A percentile compares a stretch with the other conserved stretches of the same genome.
These are phyloP conservation scores for Alternaria metachromatica DNA, from an alignment of 2,329 filamentous ascomycete species.

Conservation along the genomic window DNA sequence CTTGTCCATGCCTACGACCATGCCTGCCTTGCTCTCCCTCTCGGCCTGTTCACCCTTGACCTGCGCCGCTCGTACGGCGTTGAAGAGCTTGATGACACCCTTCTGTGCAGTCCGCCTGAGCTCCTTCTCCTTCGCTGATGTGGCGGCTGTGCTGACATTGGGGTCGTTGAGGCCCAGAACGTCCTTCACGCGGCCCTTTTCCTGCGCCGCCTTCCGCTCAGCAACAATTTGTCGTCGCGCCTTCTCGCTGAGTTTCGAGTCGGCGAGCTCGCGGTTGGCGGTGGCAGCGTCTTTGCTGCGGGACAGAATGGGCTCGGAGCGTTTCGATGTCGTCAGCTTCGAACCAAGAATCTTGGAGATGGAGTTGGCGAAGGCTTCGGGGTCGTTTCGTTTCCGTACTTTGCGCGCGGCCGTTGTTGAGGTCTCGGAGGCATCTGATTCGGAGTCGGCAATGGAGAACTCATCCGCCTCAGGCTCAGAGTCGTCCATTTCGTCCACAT, in stretches of 20 bases:
- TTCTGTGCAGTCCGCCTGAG: constrained; percentile 88
- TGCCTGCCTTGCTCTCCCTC: constrained; percentile 70
- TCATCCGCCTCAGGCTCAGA: constrained; percentile 47
- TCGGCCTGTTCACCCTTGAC: constrained; percentile 84
- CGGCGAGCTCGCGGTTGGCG: constrained; percentile 73
- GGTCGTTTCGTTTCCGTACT: constrained; percentile 89
- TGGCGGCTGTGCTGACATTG: constrained; percentile 56
- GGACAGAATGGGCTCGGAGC: constrained; percentile 88
- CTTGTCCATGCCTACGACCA: constrained; percentile 78
- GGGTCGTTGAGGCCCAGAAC: constrained; percentile 71
- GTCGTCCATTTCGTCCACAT: constrained; percentile 7
- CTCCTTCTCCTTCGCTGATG: constrained; percentile 75
- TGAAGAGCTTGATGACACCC: constrained; percentile 95
- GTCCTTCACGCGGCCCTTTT: constrained; percentile 88
- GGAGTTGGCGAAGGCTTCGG: constrained; percentile 86
- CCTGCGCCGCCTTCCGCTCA: constrained; percentile 78
- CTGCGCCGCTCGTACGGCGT: constrained; percentile 91
- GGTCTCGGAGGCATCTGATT: constrained; percentile 45
- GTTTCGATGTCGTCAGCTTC: constrained; percentile 82
- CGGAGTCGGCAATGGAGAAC: constrained; percentile 40
- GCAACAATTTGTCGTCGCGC: constrained; percentile 79
- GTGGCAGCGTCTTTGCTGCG: constrained; percentile 78
- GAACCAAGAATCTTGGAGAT: constrained; percentile 91
- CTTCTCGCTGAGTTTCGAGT: constrained; percentile 80
- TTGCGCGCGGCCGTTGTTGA: constrained; percentile 44